Evolutionary conservation across 176 grass and related monocot genomes (phyloP), one percentile per base, ranked within the genome.

Genomic region (Oryza glaberrima): DNA sequence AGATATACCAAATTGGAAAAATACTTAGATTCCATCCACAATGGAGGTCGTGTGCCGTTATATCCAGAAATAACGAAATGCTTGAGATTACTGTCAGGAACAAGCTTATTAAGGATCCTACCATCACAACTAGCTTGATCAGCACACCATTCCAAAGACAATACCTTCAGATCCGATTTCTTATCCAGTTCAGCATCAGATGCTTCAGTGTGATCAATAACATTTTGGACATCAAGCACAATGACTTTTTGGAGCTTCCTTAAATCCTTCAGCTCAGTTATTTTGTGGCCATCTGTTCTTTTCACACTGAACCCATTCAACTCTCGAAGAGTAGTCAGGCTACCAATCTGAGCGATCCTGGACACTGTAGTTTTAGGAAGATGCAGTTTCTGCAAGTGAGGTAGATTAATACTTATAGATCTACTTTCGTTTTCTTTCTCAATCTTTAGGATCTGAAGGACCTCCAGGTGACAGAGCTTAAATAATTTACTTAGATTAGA

Each of bases 211-310:
- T 9, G 12, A 16, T 54, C 15, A 12, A 20, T 68, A 22, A 91
- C 49, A 63, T 91, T 32, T 32, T 87, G 68, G 35, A 91, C 61
- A 77, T 84, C 67, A n/a, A 49, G 38, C 14, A 90, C 82, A 63
- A 23, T 26, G 45, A 86, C 25, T 67, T 86, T 80, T 3, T 67
- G 38, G 0, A 86, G 73, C n/a, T 52, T 81, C 11, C 7, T 35
- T 69, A 90, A 67, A 77, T 83, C 46, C 25, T 38, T 72, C 11
- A 90, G 40, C 70, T 90, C 84, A n/a, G 64, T 74, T 78, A 90
- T 86, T 43, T 23, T 82, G 67, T 83, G 64, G 16, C 79, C 79
- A 23, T 65, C 67, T 7, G 48, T 47, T 26, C 61, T 54, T 19
- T 7, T n/a, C 56, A 90, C 65, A 36, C 65, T 32, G 30, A 90